Base-by-base conservation (phyloP, 1,284 basidiomycete species). In the Ceratobasidium papillatum region DNA sequence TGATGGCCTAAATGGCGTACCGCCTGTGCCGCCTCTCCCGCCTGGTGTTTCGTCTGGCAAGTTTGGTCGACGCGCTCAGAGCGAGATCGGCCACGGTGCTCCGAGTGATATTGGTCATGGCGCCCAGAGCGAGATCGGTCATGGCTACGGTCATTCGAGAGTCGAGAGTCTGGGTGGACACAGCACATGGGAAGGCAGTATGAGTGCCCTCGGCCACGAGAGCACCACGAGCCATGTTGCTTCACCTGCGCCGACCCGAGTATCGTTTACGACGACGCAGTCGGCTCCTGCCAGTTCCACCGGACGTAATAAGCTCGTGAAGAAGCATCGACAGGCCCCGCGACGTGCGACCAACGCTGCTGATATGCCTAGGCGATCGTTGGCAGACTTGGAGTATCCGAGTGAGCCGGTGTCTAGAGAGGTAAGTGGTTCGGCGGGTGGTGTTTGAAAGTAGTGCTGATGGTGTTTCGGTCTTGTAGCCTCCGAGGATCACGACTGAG, bases 401-500 rank as follows among this genome's bases (percentile, higher is more conserved):
- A 41, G 17, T 25, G 66, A 59, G 38, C 25, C 25, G 19, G 32
- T 52, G 3, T 58, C 66, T n/a, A 41, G 54, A 71, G 52, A 71
- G 3, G 66, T 71, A 41, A 47, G 66, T 59, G 14, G 17, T 45
- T n/a, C n/a, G n/a, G n/a, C n/a, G n/a, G n/a, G n/a, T 11, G 25
- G n/a, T 14, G 30, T 41, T 7, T 30, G 3, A 11, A 11, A 22
- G 25, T 47, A 36, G 19, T 25, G 27, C 4, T 27, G 36, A 45
- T 2, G 32, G 14, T 47, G 30, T 32, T 45, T 7, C 12, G 30
- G 52, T 58, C 8, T 38, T 30, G 22, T 47, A 71, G 66, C 36
- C 66, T 45, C 66, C 66, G 32, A 71, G 66, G 54, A 71, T 71
- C 11, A 71, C 66, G 27, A 71, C 66, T 25, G 30, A 71, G 54